Evolutionary conservation across 176 grass and related monocot species (phyloP), one percentile per base, ranked within the genome.

Genomic region (Oryza meyeriana): DNA sequence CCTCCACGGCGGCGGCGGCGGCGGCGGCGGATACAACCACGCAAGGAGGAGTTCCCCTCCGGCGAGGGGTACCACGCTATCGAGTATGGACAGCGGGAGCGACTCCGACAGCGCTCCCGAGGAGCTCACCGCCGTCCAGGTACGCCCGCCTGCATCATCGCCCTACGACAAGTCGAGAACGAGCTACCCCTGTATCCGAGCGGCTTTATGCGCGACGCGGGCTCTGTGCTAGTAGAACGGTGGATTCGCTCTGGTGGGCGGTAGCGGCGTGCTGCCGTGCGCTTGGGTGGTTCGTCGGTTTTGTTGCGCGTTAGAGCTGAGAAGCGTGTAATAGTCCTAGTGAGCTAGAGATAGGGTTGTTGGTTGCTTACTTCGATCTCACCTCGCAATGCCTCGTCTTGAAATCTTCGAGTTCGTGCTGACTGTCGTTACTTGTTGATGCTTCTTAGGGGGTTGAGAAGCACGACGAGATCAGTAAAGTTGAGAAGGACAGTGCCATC

Each of bases 81-180:
- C 44, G 13, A 2, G 26, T 22, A 90, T 82, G 88, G 88, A 86
- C 36, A 90, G 88, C 47, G 88, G 88, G 20, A 86, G 88, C 83
- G 88, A 90, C 0, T 83, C 83, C 24, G 88, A 90, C 47, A 18
- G 67, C 11, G 83, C 83, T 2, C 88, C 88, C 9, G 83, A 90
- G 83, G 83, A 86, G 88, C 88, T 90, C 79, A 90, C 88, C 47
- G 78, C 88, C 73, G 44, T 79, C 67, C 88, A 90, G 83, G 88
- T 90, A 72, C 67, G 13, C 28, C 18, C 41, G 5, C 25, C 8
- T 52, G 44, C 13, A 5, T 2, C 6, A 2, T 39, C 38, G 42
- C 9, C 3, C 42, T 45, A 41, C 40, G 40, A 41, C 1, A 41
- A 41, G 9, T 5, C 9, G 40, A 3, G 12, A 13, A 13, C 42